Base-by-base conservation (phyloP, 164 flowering plant genomes). In the Stephania yunnanensis region DNA sequence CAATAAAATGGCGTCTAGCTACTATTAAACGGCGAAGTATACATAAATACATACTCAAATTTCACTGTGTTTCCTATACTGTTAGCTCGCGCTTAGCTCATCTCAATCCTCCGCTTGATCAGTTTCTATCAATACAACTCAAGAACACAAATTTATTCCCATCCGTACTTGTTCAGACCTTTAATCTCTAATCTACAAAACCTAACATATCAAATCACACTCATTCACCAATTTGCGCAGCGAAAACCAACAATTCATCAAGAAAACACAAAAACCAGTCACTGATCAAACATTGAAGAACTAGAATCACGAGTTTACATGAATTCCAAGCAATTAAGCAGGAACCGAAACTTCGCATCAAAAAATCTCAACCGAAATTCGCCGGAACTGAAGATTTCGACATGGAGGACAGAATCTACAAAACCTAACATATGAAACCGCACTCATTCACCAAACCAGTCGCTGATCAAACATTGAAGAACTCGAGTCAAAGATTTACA, bases 361-460 rank as follows among this genome's bases (percentile, higher is more conserved):
- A 7, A 48, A 30, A 48, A 65, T 75, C 85, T 70, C 74, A 87
- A 88, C 71, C 10, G 85, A 85, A 44, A 74, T 80, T 70, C 79
- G 73, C 72, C 79, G 78, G 63, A 85, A 82, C 69, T 81, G 86
- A 31, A 81, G 44, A 70, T 80, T 76, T 42, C 82, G 78, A 53
- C 65, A 77, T 31, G 78, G 73, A 5, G 88, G 25, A 25, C 25
- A 25, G 25, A 25, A 25, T 25, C 25, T 25, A 25, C 25, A 25
- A 25, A 25, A 25, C 25, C 25, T 25, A 25, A 25, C 25, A 25
- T 25, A 25, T 25, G 0, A 25, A 25, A 25, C 25, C 25, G 25
- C 25, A 0, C 25, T 25, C 25, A 25, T 25, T 25, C 25, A 25
- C 25, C 25, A 25, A 25, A 36, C 4, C 30, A n/a, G 30, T 17